These are phyloP conservation scores for Ascomycota sp. DNA, from an alignment of 2,329 filamentous ascomycete species.

Conservation along the genomic window DNA sequence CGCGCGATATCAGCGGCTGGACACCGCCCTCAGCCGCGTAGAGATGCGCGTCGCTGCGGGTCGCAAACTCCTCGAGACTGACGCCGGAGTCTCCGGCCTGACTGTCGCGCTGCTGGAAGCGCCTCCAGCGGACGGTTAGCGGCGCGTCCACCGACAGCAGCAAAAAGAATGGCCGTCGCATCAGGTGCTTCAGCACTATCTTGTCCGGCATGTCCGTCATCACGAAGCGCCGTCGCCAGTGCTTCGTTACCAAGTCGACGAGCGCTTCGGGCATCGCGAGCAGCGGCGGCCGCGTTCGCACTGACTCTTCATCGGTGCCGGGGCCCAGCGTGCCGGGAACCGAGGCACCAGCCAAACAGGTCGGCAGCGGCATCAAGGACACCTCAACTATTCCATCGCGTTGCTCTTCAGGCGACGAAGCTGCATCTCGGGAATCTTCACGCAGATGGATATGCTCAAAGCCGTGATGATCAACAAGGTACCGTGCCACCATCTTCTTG, in stretches of 20 bases:
- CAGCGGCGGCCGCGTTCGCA: conserved; percentile 4
- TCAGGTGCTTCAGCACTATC: conserved; percentile 49
- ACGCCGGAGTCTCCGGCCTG: conserved; percentile 8
- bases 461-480: conserved; percentile 64
- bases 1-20: conserved; percentile 58
- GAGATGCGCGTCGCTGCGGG: conserved; percentile 49
- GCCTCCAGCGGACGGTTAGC: conserved; percentile 61
- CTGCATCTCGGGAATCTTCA: conserved; percentile 1
- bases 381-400: conserved; percentile 4
- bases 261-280: conserved; percentile 48
- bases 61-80: conserved; percentile 34
- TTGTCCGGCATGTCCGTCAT: conserved; percentile 67
- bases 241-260: conserved; percentile 65
- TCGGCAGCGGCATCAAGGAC: conserved; percentile 1
- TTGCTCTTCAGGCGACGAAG: conserved; percentile 7
- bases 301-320: too few relatives aligned
- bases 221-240: conserved; percentile 72
- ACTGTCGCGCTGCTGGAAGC: conserved; percentile 33
- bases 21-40: conserved; percentile 47
- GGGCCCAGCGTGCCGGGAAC: conserved; percentile 8
- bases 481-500: conserved; percentile 75
- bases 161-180: conserved; percentile 76
- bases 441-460: conserved; percentile 54
- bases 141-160: conserved; percentile 84
- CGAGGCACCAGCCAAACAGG: conserved; percentile 7